A percentile compares a stretch with the other conserved stretches of the same genome.
These are phyloP conservation scores for Aspergillus taichungensis DNA, from an alignment of 495 filamentous ascomycete genomes.

Conservation along the genomic window DNA sequence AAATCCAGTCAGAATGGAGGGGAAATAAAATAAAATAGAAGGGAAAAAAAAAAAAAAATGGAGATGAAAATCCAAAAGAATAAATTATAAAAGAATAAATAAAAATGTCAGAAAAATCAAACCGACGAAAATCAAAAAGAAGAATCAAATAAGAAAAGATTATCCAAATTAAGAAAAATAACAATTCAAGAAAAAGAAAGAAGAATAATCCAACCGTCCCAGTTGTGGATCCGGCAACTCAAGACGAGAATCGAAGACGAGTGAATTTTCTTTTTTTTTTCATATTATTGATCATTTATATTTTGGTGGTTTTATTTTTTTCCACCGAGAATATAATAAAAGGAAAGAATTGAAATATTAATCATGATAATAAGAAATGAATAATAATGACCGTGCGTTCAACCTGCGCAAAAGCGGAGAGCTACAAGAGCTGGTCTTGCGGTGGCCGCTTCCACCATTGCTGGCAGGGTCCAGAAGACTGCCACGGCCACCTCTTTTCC, in stretches of 20 bases:
- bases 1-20: background rate
- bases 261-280: conserved; percentile 5
- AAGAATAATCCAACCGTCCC: conserved; percentile 2
- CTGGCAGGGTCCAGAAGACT: conserved; percentile 11
- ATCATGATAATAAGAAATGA: background rate
- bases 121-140: conserved; percentile 1
- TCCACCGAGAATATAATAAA: too few relatives aligned
- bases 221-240: conserved; percentile 12
- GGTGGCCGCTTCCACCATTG: background rate
- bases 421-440: conserved; percentile 7
- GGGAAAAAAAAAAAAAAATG: conserved; percentile 2
- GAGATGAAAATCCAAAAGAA: background rate
- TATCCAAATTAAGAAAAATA: background rate
- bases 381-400: conserved; percentile 13
- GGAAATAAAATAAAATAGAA: conserved; percentile 2
- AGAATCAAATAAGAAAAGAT: conserved; percentile 3
- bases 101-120: background rate
- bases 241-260: conserved; percentile 2
- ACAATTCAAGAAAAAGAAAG: background rate
- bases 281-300: too few relatives aligned
- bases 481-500: background rate
- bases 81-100: background rate
- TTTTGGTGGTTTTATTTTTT: too few relatives aligned
- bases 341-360: too few relatives aligned
- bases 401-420: conserved; percentile 16